These are phyloP conservation scores for Plasmodium cynomolgi DNA, from an alignment of 169 alveolate species.

Conservation along the genomic window DNA sequence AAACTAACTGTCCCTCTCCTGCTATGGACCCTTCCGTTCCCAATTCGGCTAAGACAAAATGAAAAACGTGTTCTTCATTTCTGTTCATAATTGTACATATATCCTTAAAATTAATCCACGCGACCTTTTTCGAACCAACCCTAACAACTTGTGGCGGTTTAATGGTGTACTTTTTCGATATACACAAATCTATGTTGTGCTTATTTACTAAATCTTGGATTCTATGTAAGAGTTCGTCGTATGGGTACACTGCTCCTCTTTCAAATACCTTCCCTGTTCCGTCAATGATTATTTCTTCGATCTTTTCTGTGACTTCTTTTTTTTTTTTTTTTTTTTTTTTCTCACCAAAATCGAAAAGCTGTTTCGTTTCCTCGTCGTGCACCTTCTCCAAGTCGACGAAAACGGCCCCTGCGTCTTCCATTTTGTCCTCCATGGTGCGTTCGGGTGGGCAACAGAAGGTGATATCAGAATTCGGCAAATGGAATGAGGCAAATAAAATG, in stretches of 20 bases:
- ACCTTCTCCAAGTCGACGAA: constrained; percentile 51
- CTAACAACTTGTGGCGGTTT: constrained; percentile 95
- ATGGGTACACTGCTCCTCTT: constrained; percentile 89
- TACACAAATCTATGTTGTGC: constrained; percentile 92
- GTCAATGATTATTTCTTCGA: constrained; percentile 79
- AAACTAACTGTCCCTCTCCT: constrained; percentile 94
- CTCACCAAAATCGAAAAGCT: constrained; percentile 89
- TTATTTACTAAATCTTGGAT: constrained; percentile 89
- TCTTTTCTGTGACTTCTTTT: constrained; percentile 80
- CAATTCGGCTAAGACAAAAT: constrained; percentile 94
- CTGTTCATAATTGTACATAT: constrained; percentile 93
- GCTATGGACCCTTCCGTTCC: constrained; percentile 95
- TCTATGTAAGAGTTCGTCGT: constrained; percentile 90
- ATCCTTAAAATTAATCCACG: constrained; percentile 95
- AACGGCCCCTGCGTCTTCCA: constrained; percentile 47
- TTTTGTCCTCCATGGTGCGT: constrained; percentile 34
- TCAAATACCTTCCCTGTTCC: constrained; percentile 88
- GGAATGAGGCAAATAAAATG: not conserved
- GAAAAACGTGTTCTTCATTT: constrained; percentile 94
- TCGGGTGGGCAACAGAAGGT: not conserved
- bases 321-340: constrained; percentile 88
- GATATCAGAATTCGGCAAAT: not conserved
- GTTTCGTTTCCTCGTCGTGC: constrained; percentile 74
- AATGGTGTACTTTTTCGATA: constrained; percentile 90
- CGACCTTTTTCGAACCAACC: constrained; percentile 96